These are phyloP conservation scores for Aspergillus coremiiformis DNA, from an alignment of 495 filamentous ascomycete species.

Conservation along the genomic window DNA sequence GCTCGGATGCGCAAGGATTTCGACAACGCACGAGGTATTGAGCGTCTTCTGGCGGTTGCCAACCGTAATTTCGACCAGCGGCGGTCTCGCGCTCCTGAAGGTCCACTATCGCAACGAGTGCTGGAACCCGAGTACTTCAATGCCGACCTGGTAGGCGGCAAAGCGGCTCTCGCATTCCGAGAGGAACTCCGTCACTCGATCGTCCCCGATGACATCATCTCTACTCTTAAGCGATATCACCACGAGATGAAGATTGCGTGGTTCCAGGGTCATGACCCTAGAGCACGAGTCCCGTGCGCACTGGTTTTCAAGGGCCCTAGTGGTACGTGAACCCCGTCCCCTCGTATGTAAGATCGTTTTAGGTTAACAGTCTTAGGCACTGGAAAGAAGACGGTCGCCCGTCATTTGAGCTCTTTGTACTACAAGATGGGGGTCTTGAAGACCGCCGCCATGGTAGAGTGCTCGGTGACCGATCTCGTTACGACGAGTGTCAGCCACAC, in stretches of 20 bases:
- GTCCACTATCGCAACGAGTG: conserved; percentile 1
- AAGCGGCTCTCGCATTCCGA: conserved; percentile 6
- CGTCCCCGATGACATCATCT: conserved; percentile 14
- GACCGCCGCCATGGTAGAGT: conserved; percentile 27
- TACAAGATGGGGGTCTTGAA: conserved; percentile 36
- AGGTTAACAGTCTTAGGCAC: conserved; percentile 23
- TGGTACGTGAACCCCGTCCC: conserved; percentile 2
- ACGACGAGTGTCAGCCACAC: conserved; percentile 50
- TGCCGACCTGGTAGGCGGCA: conserved; percentile 1
- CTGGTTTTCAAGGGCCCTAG: conserved; percentile 17
- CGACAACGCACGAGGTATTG: conserved; percentile 14
- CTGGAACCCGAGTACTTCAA: conserved; percentile 15
- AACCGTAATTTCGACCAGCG: conserved; percentile 12
- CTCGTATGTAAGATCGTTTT: background rate
- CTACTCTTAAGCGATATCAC: conserved; percentile 13
- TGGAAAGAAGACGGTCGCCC: conserved; percentile 42
- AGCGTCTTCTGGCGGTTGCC: conserved; percentile 11
- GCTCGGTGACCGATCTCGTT: conserved; percentile 34
- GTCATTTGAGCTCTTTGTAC: conserved; percentile 19
- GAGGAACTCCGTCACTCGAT: conserved; percentile 11
- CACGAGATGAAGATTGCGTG: conserved; percentile 11
- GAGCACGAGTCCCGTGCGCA: conserved; percentile 1
- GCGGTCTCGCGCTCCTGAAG: background rate
- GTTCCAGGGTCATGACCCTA: conserved; percentile 8
- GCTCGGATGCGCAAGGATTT: conserved; percentile 15